Percentiles rank a stretch among this genome's conserved stretches.
These are phyloP conservation scores for Scenedesmus sp. DNA, from an alignment of 163 green algal species.

Conservation along the genomic window DNA sequence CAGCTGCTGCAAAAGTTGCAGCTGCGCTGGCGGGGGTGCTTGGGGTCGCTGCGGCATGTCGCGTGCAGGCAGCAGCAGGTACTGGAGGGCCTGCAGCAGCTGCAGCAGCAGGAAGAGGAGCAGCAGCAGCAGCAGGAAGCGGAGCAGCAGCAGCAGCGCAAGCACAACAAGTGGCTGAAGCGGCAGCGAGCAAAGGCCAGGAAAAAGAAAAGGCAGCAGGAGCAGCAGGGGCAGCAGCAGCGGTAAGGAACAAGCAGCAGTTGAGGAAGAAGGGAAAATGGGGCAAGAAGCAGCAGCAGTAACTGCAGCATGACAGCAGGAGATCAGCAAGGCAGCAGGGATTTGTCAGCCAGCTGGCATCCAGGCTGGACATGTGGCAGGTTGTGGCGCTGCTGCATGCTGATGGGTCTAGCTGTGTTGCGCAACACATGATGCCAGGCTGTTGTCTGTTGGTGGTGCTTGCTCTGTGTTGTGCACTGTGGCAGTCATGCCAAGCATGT, in stretches of 20 bases:
- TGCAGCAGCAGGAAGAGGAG: neutral
- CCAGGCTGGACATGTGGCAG: no score
- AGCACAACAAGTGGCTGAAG: neutral
- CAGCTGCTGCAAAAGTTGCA: neutral
- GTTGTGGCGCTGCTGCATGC: no score
- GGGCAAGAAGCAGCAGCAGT: neutral
- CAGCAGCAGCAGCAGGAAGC: neutral
- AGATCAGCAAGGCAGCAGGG: no score
- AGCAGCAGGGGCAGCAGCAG: neutral
- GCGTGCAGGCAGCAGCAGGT: neutral
- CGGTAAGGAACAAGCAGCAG: neutral
- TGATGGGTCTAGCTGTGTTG: no score
- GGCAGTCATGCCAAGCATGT: no score
- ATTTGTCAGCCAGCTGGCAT: no score
- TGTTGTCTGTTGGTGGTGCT: no score
- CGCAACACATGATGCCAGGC: no score
- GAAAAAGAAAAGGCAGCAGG: neutral
- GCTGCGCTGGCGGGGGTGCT: neutral
- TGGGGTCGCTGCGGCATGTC: neutral
- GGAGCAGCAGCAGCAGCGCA: neutral
- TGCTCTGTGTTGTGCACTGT: no score
- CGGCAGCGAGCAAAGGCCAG: neutral
- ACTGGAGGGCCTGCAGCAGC: neutral
- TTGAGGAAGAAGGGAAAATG: neutral
- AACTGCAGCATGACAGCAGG: neutral